Conservation (phyloP, 768 basidiomycete species). For the Lactarius quietus region DNA sequence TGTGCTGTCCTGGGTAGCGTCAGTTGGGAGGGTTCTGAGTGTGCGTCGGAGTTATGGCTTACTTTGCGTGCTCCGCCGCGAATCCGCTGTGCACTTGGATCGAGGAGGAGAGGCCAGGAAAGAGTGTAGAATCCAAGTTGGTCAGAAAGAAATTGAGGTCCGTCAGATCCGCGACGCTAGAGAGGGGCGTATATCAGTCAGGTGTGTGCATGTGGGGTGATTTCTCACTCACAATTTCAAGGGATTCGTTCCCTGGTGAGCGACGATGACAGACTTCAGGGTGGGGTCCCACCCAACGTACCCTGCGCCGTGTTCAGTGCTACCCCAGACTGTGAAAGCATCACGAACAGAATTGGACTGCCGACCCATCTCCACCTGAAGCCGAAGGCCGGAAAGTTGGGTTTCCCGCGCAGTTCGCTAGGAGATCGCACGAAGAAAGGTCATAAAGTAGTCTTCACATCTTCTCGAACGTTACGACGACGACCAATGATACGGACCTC, state of each 20-base stretch:
- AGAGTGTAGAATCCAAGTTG: too few species aligned
- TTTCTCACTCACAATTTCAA: conserved; percentile 42
- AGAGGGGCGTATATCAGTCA: too few species aligned
- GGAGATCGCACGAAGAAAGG: not conserved
- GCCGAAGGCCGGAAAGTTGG: conserved; percentile 43
- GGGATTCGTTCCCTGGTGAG: conserved; percentile 61
- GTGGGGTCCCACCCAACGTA: conserved; percentile 52
- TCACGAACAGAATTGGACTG: conserved; percentile 14
- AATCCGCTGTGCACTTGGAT: too few species aligned
- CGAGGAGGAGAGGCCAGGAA: too few species aligned
- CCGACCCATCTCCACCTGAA: conserved; percentile 33
- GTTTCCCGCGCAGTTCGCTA: conserved; percentile 47
- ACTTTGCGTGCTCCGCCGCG: too few species aligned
- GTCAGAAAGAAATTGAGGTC: too few species aligned
- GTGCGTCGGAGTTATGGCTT: too few species aligned
- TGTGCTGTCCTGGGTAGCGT: too few species aligned
- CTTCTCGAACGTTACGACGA: too few species aligned
- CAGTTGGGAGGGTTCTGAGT: too few species aligned
- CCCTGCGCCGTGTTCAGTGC: conserved; percentile 39
- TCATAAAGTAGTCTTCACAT: not conserved
- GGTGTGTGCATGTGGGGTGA: too few species aligned
- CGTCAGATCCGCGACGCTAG: too few species aligned
- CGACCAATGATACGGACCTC: conserved; percentile 34
- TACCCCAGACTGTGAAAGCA: conserved; percentile 32
- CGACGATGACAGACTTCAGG: conserved; percentile 50